Evolutionary conservation across 2,329 filamentous ascomycete genomes (phyloP).

Genomic region (Trichoderma harzianum): DNA sequence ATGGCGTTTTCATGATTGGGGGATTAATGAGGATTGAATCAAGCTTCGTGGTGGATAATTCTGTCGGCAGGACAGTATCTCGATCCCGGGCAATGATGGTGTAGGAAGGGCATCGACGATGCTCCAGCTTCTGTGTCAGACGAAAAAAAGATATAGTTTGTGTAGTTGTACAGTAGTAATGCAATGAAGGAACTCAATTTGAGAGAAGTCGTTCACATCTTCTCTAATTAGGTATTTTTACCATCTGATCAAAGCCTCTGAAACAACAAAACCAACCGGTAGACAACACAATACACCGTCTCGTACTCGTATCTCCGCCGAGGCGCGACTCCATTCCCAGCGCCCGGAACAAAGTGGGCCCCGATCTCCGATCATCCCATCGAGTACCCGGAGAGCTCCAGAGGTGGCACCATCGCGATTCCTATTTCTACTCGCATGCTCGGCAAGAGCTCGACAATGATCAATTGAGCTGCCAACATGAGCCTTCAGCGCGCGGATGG

Average conservation of each 20-base stretch:
- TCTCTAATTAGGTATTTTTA: background rate
- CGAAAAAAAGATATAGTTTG: background rate
- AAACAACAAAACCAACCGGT: background rate
- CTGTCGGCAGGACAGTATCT: background rate
- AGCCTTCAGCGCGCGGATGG: conserved; percentile 28
- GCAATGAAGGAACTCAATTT: background rate
- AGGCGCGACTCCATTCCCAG: background rate
- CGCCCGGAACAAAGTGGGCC: conserved; percentile 14
- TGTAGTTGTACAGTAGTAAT: conserved; percentile 3
- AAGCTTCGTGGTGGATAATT: background rate
- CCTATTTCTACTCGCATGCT: background rate
- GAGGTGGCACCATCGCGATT: background rate
- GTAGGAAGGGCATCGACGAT: background rate
- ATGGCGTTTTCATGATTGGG: conserved; percentile 1
- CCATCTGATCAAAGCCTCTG: background rate
- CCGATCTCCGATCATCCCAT: conserved; percentile 14
- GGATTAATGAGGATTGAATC: background rate
- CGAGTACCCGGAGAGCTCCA: background rate
- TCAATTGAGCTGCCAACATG: conserved; percentile 32
- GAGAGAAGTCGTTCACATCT: background rate
- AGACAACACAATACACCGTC: background rate
- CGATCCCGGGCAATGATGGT: background rate
- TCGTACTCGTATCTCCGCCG: background rate
- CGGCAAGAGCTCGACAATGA: conserved; percentile 23
- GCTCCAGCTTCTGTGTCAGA: background rate